Conservation (phyloP, 2,329 filamentous ascomycete species). For the Beauveria sp. region DNA sequence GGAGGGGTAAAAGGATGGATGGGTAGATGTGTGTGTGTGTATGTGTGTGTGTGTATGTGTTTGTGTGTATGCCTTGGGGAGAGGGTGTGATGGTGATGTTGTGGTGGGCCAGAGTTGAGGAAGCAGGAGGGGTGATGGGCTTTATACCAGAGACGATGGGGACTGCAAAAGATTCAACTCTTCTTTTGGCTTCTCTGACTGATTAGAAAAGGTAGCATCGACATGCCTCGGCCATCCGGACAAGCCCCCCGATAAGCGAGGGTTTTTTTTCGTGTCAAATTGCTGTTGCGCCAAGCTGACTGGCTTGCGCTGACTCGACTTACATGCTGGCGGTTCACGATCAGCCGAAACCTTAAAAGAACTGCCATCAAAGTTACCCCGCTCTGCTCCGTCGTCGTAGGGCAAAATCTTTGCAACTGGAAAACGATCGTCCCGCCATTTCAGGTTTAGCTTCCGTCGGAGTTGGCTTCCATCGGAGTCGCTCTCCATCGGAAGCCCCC, state of each 20-base stretch:
- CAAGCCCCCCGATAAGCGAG: no score
- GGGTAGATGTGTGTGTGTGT: background rate
- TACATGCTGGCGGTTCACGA: background rate
- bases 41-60: background rate
- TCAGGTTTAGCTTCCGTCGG: slow-evolving; percentile 8
- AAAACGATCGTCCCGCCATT: background rate
- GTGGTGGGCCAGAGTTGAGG: background rate
- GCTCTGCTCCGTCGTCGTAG: no score
- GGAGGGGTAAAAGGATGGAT: background rate
- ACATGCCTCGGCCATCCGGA: background rate
- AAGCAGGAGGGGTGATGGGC: background rate
- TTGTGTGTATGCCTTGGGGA: background rate
- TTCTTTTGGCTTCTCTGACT: background rate
- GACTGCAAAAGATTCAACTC: background rate
- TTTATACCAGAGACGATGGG: background rate
- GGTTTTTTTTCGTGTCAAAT: no score
- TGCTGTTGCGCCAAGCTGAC: no score
- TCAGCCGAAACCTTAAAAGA: background rate
- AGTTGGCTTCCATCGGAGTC: slow-evolving; percentile 1
- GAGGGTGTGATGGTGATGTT: background rate
- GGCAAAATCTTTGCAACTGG: background rate
- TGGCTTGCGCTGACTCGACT: no score
- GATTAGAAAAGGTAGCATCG: background rate
- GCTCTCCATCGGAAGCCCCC: background rate
- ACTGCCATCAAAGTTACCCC: background rate